phyloP scores from a whole-genome alignment of 2,329 filamentous ascomycete species.

The Microcyclospora pomicola region DNA sequence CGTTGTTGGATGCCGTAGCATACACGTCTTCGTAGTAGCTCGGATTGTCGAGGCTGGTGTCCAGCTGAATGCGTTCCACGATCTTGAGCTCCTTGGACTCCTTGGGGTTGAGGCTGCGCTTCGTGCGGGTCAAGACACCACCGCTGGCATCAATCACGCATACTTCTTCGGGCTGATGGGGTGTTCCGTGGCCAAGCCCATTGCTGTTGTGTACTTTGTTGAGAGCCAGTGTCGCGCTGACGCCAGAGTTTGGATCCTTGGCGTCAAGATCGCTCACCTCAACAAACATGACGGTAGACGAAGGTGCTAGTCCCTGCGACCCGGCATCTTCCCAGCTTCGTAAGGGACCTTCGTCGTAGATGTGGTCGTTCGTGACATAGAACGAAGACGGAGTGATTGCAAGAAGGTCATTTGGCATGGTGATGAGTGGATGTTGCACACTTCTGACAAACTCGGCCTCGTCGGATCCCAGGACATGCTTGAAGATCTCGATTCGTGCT shows the following conservation, averaged over 20 bases:
- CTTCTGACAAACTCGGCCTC: conserved; percentile 37
- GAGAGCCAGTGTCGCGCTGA: conserved; percentile 33
- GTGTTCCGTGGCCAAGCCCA: conserved; percentile 39
- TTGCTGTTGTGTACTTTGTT: conserved; percentile 40
- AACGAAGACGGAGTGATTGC: conserved; percentile 35
- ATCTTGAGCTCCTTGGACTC: conserved; percentile 25
- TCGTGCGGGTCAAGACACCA: conserved; percentile 34
- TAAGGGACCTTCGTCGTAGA: conserved; percentile 20
- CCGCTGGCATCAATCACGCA: conserved; percentile 28
- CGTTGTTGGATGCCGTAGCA: conserved; percentile 29
- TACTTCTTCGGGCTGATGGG: conserved; percentile 19
- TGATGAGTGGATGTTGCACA: conserved; percentile 38
- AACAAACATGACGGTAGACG: too few relatives aligned
- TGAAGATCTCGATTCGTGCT: conserved; percentile 46
- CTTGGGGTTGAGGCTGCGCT: conserved; percentile 3
- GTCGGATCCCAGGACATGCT: conserved; percentile 34
- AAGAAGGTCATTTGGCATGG: conserved; percentile 46
- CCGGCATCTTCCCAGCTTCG: too few relatives aligned
- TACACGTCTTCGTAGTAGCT: conserved; percentile 44
- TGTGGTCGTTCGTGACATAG: conserved; percentile 48
- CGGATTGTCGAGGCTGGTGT: conserved; percentile 42
- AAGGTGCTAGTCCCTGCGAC: too few relatives aligned
- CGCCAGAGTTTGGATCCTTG: conserved; percentile 12
- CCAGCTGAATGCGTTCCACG: conserved; percentile 30
- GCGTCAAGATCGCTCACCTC: too few relatives aligned